Evolutionary conservation across 164 flowering plant species (phyloP), one percentile per base, ranked within the genome.

Genomic region (Dillenia suffruticosa): DNA sequence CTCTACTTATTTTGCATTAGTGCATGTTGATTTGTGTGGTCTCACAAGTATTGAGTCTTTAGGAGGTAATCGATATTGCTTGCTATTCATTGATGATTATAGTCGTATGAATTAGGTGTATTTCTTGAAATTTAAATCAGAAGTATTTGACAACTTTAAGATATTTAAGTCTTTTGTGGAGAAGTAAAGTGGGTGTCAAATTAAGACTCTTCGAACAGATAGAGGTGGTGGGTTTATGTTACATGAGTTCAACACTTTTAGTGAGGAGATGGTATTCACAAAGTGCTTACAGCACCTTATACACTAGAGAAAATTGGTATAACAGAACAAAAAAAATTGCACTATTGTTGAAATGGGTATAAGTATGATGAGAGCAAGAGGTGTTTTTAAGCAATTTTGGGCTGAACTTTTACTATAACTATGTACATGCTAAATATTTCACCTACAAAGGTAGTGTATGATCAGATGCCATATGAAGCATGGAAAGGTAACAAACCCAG

Each of bases 91-190:
- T 24, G 26, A 24, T 24, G 26, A 24, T 24, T 24, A 24, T 24
- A 24, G 26, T 24, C 26, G 26, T 3, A 24, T 24, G 26, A 1
- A 3, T 24, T 24, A 3, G 26, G 3, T 24, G 26, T 24, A 24
- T 24, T 24, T 24, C 26, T 24, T 24, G 26, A 24, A 24, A 24
- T 24, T 63, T 22, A 61, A 61, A 24, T 61, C 63, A 8, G 54
- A 61, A 17, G 5, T 16, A 7, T 61, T 22, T 24, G 26, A 24
- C 26, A 24, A 24, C 26, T 24, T 24, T 3, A 24, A 24, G 26
- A 24, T 1, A 24, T 63, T 63, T 13, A 63, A 63, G 48, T 9
- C 56, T 12, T n/a, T 15, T 4, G 64, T 61, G n/a, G 46, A 61
- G 56, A 61, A 61, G 3, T 43, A 49, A 43, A 49, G 45, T 48